phyloP scores from a whole-genome alignment of 73 alveolate species.

The Tetrahymena malaccensis region DNA sequence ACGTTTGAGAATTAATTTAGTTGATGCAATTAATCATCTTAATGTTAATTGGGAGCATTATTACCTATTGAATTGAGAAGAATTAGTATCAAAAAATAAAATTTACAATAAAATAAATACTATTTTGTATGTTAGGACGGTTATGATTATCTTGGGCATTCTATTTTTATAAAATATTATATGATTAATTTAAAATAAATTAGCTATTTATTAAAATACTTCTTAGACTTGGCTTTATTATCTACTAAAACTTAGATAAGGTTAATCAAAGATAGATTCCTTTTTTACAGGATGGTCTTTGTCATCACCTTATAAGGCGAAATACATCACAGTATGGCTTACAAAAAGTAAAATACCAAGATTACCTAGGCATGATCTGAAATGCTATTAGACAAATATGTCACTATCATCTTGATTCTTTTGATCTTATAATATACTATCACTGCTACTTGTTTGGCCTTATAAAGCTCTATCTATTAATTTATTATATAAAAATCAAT shows the following conservation, averaged over 20 bases:
- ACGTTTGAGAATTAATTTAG: not conserved
- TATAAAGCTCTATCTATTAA: not conserved
- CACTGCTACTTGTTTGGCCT: not conserved
- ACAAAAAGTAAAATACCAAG: not conserved
- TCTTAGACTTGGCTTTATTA: not conserved
- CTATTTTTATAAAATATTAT: not conserved
- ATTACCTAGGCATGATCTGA: not conserved
- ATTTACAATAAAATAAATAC: too few relatives aligned
- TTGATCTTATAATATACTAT: not conserved
- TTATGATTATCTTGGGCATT: not conserved
- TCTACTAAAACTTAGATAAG: not conserved
- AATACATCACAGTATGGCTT: not conserved
- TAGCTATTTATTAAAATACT: not conserved
- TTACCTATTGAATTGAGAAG: not conserved
- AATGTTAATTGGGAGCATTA: not conserved
- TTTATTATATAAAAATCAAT: too few relatives aligned
- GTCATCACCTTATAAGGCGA: not conserved
- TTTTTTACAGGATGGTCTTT: not conserved
- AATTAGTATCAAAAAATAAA: too few relatives aligned
- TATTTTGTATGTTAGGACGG: not conserved
- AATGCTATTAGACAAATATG: not conserved
- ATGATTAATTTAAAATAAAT: not conserved
- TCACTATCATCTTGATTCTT: not conserved
- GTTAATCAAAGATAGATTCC: not conserved
- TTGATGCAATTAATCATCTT: not conserved